Evolutionary conservation across 2,329 filamentous ascomycete genomes (phyloP).

Genomic region (Pseudopyricularia cyperi): DNA sequence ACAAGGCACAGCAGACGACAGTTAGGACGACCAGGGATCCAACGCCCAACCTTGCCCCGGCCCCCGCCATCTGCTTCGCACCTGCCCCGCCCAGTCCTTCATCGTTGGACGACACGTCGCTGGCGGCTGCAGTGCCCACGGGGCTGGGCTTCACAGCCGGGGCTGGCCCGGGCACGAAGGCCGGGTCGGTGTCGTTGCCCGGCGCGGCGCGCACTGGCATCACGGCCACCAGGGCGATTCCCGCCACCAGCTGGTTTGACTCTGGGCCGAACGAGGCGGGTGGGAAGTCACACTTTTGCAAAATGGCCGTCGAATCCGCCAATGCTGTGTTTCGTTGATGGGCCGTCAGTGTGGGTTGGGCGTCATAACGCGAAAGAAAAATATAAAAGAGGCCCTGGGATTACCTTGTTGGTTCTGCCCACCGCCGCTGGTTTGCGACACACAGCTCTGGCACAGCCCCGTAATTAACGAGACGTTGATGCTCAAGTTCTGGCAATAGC

Average conservation of each 20-base stretch:
- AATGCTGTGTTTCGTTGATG: not conserved
- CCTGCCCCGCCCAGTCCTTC: not conserved
- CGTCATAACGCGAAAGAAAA: not conserved
- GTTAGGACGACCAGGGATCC: not conserved
- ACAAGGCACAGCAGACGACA: not conserved
- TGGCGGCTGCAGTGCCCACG: not conserved
- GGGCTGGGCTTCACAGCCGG: not conserved
- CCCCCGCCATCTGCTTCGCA: not conserved
- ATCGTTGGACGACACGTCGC: not conserved
- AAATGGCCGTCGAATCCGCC: constrained; percentile 1
- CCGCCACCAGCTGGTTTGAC: not conserved
- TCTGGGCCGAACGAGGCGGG: constrained; percentile 1
- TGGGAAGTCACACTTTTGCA: constrained; percentile 3
- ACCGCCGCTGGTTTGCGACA: not conserved
- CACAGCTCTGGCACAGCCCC: constrained; percentile 4
- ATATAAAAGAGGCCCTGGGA: not conserved
- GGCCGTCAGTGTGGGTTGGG: not conserved
- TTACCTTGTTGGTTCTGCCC: not conserved
- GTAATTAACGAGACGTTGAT: constrained; percentile 3
- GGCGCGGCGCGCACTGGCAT: not conserved
- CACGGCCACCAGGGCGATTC: constrained; percentile 5
- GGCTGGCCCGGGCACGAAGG: not conserved
- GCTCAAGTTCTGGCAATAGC: constrained; percentile 6
- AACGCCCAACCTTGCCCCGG: not conserved
- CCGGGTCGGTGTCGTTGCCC: too few species aligned